Evolutionary conservation across 2,329 filamentous ascomycete species (phyloP).

Genomic region (Penicillium palitans): DNA sequence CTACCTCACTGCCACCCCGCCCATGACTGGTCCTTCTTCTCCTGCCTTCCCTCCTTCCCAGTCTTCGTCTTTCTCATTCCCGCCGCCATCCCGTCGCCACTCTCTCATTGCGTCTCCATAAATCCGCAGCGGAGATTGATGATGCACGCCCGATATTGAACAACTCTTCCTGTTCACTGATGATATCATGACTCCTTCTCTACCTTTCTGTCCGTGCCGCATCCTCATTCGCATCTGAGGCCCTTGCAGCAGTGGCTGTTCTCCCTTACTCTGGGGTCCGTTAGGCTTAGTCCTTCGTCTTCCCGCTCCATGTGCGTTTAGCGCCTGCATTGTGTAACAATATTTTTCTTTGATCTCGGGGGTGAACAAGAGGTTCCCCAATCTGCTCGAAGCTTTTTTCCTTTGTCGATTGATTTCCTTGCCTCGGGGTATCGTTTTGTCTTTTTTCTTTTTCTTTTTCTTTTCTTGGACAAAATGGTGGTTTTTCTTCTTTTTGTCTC

Average conservation of each 20-base stretch:
- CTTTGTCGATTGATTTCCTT: constrained; percentile 15
- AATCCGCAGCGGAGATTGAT: constrained; percentile 11
- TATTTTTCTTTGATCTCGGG: constrained; percentile 19
- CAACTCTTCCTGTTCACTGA: constrained; percentile 5
- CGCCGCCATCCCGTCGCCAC: constrained; percentile 28
- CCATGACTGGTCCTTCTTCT: constrained; percentile 38
- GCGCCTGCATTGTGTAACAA: constrained; percentile 33
- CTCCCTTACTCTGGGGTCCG: constrained; percentile 10
- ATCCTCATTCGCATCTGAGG: background rate
- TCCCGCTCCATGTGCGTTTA: constrained; percentile 28
- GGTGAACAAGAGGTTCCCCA: constrained; percentile 7
- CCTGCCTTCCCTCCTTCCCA: constrained; percentile 33
- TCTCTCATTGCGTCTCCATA: constrained; percentile 32
- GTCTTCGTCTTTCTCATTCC: constrained; percentile 28
- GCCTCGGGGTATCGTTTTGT: background rate
- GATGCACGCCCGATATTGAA: constrained; percentile 1
- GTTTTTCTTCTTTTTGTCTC: constrained; percentile 7
- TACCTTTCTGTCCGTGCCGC: background rate
- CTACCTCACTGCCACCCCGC: constrained; percentile 36
- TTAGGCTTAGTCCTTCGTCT: constrained; percentile 13
- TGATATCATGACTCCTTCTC: constrained; percentile 16
- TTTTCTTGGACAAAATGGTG: constrained; percentile 16
- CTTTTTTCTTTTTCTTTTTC: background rate
- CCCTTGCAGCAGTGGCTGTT: constrained; percentile 4
- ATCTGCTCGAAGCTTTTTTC: constrained; percentile 14